These are phyloP conservation scores for Eucalyptus regnans DNA, from an alignment of 345 rosid genomes.

Conservation along the genomic window DNA sequence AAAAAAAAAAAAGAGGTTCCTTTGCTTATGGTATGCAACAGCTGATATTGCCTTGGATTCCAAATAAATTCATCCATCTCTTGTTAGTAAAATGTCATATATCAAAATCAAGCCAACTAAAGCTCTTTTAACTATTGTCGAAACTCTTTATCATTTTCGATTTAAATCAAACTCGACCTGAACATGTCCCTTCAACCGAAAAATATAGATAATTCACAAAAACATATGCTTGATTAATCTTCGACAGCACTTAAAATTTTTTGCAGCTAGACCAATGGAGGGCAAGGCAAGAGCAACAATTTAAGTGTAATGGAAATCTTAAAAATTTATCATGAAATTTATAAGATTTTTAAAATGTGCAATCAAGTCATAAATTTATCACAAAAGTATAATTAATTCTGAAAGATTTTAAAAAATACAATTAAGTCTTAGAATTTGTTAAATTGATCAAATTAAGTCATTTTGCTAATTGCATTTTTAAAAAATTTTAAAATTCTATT, in stretches of 20 bases:
- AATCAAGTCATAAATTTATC: too few species aligned
- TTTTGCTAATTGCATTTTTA: accelerated
- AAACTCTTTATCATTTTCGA: background rate
- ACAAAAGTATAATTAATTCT: accelerated
- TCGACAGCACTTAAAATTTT: accelerated
- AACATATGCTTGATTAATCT: accelerated
- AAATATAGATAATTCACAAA: background rate
- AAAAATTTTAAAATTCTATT: accelerated
- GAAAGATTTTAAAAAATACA: accelerated
- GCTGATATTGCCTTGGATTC: background rate
- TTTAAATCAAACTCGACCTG: accelerated
- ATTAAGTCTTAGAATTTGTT: accelerated
- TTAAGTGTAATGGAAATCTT: too few species aligned
- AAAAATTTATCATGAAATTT: too few species aligned
- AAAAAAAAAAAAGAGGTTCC: background rate
- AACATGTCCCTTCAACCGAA: background rate
- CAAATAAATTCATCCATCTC: background rate
- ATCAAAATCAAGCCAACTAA: background rate
- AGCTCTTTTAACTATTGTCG: accelerated
- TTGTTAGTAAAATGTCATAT: background rate
- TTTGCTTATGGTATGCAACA: too few species aligned
- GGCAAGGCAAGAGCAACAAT: too few species aligned
- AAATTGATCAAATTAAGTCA: too few species aligned
- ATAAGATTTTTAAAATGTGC: too few species aligned
- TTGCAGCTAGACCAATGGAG: too few species aligned